These are phyloP conservation scores for Fusarium pseudocircinatum DNA, from an alignment of 2,329 filamentous ascomycete genomes.

Conservation along the genomic window DNA sequence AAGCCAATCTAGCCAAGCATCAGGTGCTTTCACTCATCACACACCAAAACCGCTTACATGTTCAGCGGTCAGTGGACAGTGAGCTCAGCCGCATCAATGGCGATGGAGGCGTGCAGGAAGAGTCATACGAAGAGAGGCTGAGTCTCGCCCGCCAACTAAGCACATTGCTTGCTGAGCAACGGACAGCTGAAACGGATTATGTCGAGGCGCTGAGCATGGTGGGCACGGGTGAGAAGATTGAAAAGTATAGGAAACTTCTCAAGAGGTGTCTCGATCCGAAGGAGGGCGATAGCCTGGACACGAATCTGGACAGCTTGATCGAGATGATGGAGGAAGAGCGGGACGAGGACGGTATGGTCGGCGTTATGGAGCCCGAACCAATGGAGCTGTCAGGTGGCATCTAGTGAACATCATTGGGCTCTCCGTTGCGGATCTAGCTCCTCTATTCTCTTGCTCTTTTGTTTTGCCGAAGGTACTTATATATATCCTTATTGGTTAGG, in stretches of 20 bases:
- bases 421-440: not conserved
- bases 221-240: slow-evolving; percentile 77
- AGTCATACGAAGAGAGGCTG: slow-evolving; percentile 65
- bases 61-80: slow-evolving; percentile 62
- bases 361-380: slow-evolving; percentile 42
- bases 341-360: slow-evolving; percentile 55
- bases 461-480: slow-evolving; percentile 6
- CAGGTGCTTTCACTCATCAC: slow-evolving; percentile 61
- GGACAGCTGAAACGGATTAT: slow-evolving; percentile 72
- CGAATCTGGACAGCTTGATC: slow-evolving; percentile 68
- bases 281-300: slow-evolving; percentile 74
- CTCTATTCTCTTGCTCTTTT: not conserved
- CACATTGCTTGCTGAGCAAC: slow-evolving; percentile 67
- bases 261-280: slow-evolving; percentile 73
- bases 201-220: slow-evolving; percentile 74
- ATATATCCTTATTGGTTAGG: slow-evolving; percentile 29
- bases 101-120: slow-evolving; percentile 52
- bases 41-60: slow-evolving; percentile 62
- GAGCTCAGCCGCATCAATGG: slow-evolving; percentile 63
- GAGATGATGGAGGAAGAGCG: slow-evolving; percentile 71
- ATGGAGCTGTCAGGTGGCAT: slow-evolving; percentile 45
- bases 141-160: slow-evolving; percentile 67
- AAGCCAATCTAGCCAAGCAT: slow-evolving; percentile 60
- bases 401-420: slow-evolving; percentile 24
- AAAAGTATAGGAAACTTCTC: slow-evolving; percentile 76